phyloP scores from a whole-genome alignment of 2,329 filamentous ascomycete species.

The Colletotrichum liriopes region DNA sequence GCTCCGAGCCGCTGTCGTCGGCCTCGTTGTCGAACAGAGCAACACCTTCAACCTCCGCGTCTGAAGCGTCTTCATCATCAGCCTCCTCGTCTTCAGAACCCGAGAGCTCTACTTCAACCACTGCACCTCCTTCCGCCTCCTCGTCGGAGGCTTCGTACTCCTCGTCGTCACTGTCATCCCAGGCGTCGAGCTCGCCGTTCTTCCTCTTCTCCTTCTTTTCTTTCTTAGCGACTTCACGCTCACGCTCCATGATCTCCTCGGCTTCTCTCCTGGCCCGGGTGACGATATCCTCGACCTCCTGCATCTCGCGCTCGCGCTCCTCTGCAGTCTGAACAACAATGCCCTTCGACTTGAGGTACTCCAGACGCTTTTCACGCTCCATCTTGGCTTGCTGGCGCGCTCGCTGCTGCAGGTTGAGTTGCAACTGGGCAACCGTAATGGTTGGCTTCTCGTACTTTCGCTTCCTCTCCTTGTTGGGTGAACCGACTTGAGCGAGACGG shows the following conservation, averaged over 20 bases:
- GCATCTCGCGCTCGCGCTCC: slow-evolving; percentile 86
- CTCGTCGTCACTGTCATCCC: slow-evolving; percentile 71
- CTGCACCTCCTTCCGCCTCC: slow-evolving; percentile 58
- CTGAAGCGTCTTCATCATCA: slow-evolving; percentile 50
- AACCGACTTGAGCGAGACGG: slow-evolving; percentile 80
- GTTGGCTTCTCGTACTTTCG: slow-evolving; percentile 62
- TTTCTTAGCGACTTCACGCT: slow-evolving; percentile 81
- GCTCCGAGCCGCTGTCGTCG: slow-evolving; percentile 57
- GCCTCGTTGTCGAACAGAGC: slow-evolving; percentile 60
- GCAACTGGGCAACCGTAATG: slow-evolving; percentile 80
- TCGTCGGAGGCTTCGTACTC: slow-evolving; percentile 60
- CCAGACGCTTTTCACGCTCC: slow-evolving; percentile 84
- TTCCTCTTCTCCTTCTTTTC: slow-evolving; percentile 63
- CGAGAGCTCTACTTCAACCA: slow-evolving; percentile 59
- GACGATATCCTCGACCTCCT: slow-evolving; percentile 89
- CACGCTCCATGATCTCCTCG: slow-evolving; percentile 82
- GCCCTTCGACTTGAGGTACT: slow-evolving; percentile 84
- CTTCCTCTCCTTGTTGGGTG: slow-evolving; percentile 68
- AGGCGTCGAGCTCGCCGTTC: slow-evolving; percentile 65
- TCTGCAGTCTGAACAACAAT: slow-evolving; percentile 87
- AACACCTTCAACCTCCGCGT: slow-evolving; percentile 50
- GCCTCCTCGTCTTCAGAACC: slow-evolving; percentile 59
- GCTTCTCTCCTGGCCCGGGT: slow-evolving; percentile 88
- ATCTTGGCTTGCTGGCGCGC: slow-evolving; percentile 85
- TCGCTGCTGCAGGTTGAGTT: slow-evolving; percentile 76